Percentiles rank a stretch among this genome's conserved stretches.
Evolutionary conservation across 768 basidiomycete species (phyloP).

Genomic region (Amanita muscaria): DNA sequence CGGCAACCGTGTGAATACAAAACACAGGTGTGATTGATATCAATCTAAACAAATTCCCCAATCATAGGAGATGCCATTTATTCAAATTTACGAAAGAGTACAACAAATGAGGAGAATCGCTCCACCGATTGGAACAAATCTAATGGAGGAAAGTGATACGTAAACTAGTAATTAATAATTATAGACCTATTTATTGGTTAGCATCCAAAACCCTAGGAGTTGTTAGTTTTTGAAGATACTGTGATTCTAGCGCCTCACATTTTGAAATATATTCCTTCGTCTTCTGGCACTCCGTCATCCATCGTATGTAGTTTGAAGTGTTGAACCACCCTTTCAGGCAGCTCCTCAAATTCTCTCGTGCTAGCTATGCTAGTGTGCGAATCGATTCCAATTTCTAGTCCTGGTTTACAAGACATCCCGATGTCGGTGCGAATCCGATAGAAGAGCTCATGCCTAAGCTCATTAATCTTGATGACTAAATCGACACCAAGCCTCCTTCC

Average conservation of each 20-base stretch:
- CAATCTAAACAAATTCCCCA: too few relatives aligned
- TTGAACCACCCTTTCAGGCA: constrained; percentile 3
- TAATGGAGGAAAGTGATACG: too few relatives aligned
- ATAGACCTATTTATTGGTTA: neutral
- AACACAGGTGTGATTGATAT: too few relatives aligned
- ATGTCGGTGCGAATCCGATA: neutral
- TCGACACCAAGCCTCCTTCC: constrained; percentile 23
- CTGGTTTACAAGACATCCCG: neutral
- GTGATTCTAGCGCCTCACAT: neutral
- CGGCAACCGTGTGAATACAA: too few relatives aligned
- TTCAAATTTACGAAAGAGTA: too few relatives aligned
- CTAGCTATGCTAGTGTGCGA: neutral
- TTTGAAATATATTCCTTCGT: constrained; percentile 6
- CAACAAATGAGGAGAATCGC: too few relatives aligned
- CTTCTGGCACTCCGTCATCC: constrained; percentile 7
- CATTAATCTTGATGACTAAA: constrained; percentile 23
- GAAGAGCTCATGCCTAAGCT: constrained; percentile 22
- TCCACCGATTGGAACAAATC: too few relatives aligned
- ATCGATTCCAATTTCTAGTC: neutral
- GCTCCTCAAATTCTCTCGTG: neutral
- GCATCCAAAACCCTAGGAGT: constrained; percentile 1
- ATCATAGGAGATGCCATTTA: too few relatives aligned
- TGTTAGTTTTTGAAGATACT: neutral
- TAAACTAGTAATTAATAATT: too few relatives aligned
- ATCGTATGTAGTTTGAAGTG: constrained; percentile 3